A percentile compares a stretch with the other conserved stretches of the same genome.
phyloP scores from a whole-genome alignment of 2,329 filamentous ascomycete genomes.

The Leptographium flavum region DNA sequence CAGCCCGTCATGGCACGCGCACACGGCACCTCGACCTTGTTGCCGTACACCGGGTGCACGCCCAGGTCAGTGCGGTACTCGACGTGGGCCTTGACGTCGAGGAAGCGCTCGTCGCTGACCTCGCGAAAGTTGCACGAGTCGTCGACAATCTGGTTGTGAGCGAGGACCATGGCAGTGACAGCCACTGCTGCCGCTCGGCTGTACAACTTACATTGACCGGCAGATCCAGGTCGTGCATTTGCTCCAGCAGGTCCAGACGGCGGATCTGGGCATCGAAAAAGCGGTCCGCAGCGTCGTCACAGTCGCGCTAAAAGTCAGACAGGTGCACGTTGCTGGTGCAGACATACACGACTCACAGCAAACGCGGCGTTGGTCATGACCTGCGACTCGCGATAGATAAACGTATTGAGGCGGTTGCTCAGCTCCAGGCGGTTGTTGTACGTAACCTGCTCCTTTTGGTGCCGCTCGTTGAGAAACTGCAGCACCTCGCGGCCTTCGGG shows the following conservation, averaged over 20 bases:
- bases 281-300: constrained; percentile 23
- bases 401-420: constrained; percentile 7
- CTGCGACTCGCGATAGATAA: constrained; percentile 1
- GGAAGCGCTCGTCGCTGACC: constrained; percentile 9
- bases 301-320: constrained; percentile 7
- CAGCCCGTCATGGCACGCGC: constrained; percentile 12
- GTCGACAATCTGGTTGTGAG: constrained; percentile 8
- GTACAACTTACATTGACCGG: constrained; percentile 33
- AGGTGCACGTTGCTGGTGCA: neutral
- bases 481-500: constrained; percentile 38
- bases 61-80: constrained; percentile 9
- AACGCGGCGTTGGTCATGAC: constrained; percentile 7
- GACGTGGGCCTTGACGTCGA: constrained; percentile 11
- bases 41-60: constrained; percentile 15
- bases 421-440: constrained; percentile 13
- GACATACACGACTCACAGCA: constrained; percentile 7
- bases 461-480: constrained; percentile 33
- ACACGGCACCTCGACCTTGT: constrained; percentile 18
- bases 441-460: constrained; percentile 15
- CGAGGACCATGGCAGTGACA: neutral
- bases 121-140: constrained; percentile 10
- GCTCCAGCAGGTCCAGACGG: constrained; percentile 29
- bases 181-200: neutral
- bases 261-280: constrained; percentile 31
- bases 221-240: constrained; percentile 27